Conservation (phyloP, 2,329 filamentous ascomycete genomes). For the Xylaria sp. region DNA sequence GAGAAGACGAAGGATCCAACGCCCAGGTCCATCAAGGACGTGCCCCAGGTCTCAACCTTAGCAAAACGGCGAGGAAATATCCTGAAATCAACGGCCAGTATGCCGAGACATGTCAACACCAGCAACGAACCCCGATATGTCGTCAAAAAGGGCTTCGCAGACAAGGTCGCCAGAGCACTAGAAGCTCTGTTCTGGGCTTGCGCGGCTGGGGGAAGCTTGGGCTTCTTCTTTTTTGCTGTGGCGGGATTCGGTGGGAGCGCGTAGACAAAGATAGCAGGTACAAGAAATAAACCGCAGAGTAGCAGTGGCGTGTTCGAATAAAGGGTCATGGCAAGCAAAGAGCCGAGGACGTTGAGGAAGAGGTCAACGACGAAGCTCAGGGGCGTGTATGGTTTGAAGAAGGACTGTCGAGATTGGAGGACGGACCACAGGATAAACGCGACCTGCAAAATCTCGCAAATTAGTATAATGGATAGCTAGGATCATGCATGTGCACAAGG, state of each 20-base stretch:
- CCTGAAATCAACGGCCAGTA: conserved; percentile 95
- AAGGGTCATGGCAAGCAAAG: conserved; percentile 86
- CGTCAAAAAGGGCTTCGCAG: conserved; percentile 91
- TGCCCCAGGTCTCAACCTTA: conserved; percentile 99
- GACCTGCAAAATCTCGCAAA: conserved; percentile 63
- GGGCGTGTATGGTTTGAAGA: conserved; percentile 81
- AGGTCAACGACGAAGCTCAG: conserved; percentile 82
- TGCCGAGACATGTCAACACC: conserved; percentile 87
- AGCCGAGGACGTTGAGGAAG: conserved; percentile 83
- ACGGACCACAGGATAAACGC: conserved; percentile 89
- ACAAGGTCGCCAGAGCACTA: conserved; percentile 64
- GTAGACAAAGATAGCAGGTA: conserved; percentile 75
- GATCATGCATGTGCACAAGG: not conserved
- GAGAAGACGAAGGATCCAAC: conserved; percentile 98
- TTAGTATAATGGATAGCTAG: conserved; percentile 30
- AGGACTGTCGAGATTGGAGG: conserved; percentile 83
- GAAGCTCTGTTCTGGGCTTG: conserved; percentile 51
- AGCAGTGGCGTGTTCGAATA: conserved; percentile 81
- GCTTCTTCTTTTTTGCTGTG: conserved; percentile 61
- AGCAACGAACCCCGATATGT: conserved; percentile 93
- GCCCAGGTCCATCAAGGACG: conserved; percentile 97
- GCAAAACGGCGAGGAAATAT: conserved; percentile 94
- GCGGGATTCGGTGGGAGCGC: conserved; percentile 59
- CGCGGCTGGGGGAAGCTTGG: conserved; percentile 59
- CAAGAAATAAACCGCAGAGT: conserved; percentile 78